phyloP scores from a whole-genome alignment of 169 alveolate species.

The Cryptosporidium canis region DNA sequence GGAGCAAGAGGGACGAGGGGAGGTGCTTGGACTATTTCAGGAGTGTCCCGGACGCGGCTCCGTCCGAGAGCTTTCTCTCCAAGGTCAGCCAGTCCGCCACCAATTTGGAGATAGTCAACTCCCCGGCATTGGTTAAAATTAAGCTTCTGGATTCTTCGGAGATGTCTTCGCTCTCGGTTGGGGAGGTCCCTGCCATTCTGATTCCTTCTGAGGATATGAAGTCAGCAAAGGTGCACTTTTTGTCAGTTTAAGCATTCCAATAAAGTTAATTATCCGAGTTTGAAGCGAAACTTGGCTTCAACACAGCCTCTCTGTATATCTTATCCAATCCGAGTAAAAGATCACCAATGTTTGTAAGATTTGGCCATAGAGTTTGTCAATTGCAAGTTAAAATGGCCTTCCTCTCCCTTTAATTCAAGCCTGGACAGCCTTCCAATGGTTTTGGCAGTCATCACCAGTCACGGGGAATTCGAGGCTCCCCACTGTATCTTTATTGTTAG shows the following conservation, averaged over 20 bases:
- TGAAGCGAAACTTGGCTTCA: constrained; percentile 14
- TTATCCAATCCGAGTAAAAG: not conserved
- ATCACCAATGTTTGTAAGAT: not conserved
- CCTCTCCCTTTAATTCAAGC: not conserved
- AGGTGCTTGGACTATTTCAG: not conserved
- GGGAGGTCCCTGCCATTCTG: constrained; percentile 60
- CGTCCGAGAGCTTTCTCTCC: constrained; percentile 6
- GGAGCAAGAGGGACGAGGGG: not conserved
- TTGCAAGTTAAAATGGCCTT: not conserved
- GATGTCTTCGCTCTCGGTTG: constrained; percentile 24
- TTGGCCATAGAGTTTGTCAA: not conserved
- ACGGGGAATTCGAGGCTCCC: not conserved
- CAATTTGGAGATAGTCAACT: not conserved
- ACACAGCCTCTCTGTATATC: not conserved
- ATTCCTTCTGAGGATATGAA: constrained; percentile 59
- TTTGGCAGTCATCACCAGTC: not conserved
- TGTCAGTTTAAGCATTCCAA: constrained; percentile 23
- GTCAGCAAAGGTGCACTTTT: constrained; percentile 52
- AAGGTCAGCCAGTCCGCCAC: not conserved
- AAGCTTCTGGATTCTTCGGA: constrained; percentile 28
- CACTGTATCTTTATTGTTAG: not conserved
- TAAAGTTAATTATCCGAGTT: not conserved
- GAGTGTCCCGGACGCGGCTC: not conserved
- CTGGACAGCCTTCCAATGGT: not conserved
- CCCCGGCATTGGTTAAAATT: constrained; percentile 39